Conservation (phyloP, 306 rosid genomes). For the Benincasa hispida region DNA sequence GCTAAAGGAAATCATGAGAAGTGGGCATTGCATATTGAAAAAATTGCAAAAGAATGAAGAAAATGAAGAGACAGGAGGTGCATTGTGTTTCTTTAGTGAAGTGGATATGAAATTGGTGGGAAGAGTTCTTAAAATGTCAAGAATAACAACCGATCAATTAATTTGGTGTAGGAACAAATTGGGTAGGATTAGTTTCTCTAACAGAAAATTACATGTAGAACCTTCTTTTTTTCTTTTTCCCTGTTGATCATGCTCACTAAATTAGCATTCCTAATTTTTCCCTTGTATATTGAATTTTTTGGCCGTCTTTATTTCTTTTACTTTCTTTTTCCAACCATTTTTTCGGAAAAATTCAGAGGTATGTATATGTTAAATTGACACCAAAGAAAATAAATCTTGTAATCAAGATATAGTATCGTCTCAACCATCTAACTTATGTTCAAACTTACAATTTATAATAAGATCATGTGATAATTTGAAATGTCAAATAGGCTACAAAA, state of each 20-base stretch:
- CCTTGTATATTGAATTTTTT: neutral
- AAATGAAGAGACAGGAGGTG: constrained; percentile 36
- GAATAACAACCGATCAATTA: constrained; percentile 69
- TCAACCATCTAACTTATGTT: no score
- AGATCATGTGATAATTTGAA: no score
- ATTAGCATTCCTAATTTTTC: neutral
- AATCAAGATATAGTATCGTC: no score
- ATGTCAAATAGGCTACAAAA: no score
- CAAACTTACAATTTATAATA: no score
- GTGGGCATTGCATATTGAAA: constrained; percentile 71
- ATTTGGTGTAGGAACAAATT: constrained; percentile 80
- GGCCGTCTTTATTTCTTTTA: neutral
- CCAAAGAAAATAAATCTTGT: no score
- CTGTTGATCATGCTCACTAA: constrained; percentile 13
- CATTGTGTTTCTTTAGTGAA: constrained; percentile 57
- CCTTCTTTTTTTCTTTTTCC: constrained; percentile 82
- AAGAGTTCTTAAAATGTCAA: constrained; percentile 78
- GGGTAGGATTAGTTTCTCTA: constrained; percentile 41
- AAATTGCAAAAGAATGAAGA: constrained; percentile 41
- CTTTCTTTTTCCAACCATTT: no score
- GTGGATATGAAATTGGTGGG: constrained; percentile 81
- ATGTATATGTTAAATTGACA: no score
- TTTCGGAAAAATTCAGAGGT: no score
- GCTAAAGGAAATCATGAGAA: constrained; percentile 39
- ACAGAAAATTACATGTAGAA: constrained; percentile 52